Percentiles rank a stretch among this genome's conserved stretches.
phyloP scores from a whole-genome alignment of 768 basidiomycete genomes.

The Podaxis carcinomalis region DNA sequence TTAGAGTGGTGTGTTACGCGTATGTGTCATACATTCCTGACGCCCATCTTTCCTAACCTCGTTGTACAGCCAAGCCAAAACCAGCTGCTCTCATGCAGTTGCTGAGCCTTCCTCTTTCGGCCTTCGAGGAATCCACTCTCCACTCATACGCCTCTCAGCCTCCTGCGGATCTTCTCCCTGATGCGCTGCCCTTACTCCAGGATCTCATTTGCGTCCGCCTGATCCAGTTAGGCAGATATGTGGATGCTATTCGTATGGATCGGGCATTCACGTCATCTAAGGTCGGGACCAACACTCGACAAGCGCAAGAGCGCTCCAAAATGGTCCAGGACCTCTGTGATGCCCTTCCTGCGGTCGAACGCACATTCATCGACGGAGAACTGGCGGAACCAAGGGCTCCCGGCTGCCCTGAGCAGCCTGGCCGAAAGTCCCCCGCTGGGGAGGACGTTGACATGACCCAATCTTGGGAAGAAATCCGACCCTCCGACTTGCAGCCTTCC shows the following conservation, averaged over 20 bases:
- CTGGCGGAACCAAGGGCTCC: constrained; percentile 27
- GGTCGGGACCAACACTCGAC: constrained; percentile 30
- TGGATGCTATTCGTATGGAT: constrained; percentile 75
- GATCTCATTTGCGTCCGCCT: constrained; percentile 79
- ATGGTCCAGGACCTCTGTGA: constrained; percentile 70
- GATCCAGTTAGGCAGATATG: constrained; percentile 65
- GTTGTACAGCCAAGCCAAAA: constrained; percentile 50
- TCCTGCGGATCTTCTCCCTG: constrained; percentile 39
- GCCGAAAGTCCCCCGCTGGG: constrained; percentile 3
- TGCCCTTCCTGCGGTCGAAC: constrained; percentile 59
- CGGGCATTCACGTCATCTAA: constrained; percentile 50
- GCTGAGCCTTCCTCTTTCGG: constrained; percentile 59
- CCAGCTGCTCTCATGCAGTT: constrained; percentile 55
- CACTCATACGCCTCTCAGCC: constrained; percentile 56
- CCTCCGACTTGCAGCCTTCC: constrained; percentile 22
- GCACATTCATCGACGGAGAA: constrained; percentile 56
- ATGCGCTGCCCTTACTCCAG: constrained; percentile 57
- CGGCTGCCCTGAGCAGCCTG: not conserved
- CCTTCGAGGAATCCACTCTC: constrained; percentile 58
- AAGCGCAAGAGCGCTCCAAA: constrained; percentile 53
- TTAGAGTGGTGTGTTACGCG: constrained; percentile 68
- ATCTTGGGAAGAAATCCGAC: constrained; percentile 61
- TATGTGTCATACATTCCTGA: constrained; percentile 31
- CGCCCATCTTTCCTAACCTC: not conserved
- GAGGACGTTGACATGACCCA: constrained; percentile 37